phyloP scores from a whole-genome alignment of 768 basidiomycete species.

The Tylopilus cervinicoccineus region DNA sequence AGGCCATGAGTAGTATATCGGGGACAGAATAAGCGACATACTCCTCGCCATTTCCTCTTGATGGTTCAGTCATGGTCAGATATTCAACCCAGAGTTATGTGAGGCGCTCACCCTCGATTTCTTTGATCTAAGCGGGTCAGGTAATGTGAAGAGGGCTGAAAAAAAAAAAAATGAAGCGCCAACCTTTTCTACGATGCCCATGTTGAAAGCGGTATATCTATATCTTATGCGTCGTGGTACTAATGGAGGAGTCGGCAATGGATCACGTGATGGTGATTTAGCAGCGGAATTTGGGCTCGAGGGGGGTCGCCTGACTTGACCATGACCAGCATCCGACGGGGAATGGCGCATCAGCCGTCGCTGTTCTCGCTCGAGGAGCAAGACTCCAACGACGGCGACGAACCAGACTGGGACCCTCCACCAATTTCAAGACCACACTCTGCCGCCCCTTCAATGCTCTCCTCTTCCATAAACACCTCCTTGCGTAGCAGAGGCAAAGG shows the following conservation, averaged over 20 bases:
- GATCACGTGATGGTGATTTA: conserved; percentile 9
- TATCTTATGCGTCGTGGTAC: not conserved
- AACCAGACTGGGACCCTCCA: conserved; percentile 42
- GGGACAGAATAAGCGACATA: conserved; percentile 41
- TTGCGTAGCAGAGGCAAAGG: conserved; percentile 31
- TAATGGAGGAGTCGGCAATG: not conserved
- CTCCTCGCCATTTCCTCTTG: conserved; percentile 97
- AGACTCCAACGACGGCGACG: conserved; percentile 43
- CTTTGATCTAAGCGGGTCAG: conserved; percentile 68
- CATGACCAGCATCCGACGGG: conserved; percentile 25
- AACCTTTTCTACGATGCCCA: conserved; percentile 95
- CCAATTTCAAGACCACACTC: conserved; percentile 26
- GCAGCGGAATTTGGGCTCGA: not conserved
- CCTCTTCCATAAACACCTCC: conserved; percentile 29
- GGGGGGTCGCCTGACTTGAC: not conserved
- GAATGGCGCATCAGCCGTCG: conserved; percentile 52
- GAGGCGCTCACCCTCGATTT: conserved; percentile 80
- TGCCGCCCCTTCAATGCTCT: conserved; percentile 20
- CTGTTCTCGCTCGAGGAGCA: conserved; percentile 64
- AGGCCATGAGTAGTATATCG: not conserved
- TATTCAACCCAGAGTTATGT: not conserved
- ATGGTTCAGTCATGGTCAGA: conserved; percentile 10
- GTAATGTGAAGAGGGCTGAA: conserved; percentile 1
- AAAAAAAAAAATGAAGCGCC: conserved; percentile 5
- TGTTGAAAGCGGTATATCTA: conserved; percentile 41